phyloP scores from a whole-genome alignment of 2,329 filamentous ascomycete genomes.

The Plenodomus tracheiphilus region DNA sequence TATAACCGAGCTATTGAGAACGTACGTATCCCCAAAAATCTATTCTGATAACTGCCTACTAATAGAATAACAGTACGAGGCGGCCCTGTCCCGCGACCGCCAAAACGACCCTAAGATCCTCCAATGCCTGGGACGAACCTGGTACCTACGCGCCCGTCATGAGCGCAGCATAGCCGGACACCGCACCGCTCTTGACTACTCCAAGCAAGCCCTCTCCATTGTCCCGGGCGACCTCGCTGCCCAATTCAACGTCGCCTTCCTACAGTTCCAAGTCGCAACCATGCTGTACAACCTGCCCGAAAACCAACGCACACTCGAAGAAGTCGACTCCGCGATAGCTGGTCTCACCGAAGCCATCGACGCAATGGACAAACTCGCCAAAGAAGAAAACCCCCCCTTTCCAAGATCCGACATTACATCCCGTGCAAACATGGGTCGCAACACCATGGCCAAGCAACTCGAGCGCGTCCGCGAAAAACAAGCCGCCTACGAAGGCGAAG shows the following conservation, averaged over 20 bases:
- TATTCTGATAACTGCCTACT: background rate
- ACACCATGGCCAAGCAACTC: slow-evolving; percentile 91
- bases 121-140: slow-evolving; percentile 84
- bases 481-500: slow-evolving; percentile 89
- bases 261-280: slow-evolving; percentile 91
- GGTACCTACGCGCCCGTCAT: slow-evolving; percentile 77
- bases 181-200: slow-evolving; percentile 67
- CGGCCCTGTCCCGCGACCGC: slow-evolving; percentile 76
- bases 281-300: slow-evolving; percentile 76
- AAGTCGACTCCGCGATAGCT: slow-evolving; percentile 77
- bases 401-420: slow-evolving; percentile 89
- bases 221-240: slow-evolving; percentile 85
- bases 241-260: slow-evolving; percentile 97
- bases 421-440: slow-evolving; percentile 94
- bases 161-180: slow-evolving; percentile 65
- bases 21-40: slow-evolving; percentile 40
- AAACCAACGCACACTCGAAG: slow-evolving; percentile 73
- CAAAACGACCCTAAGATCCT: slow-evolving; percentile 79
- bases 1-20: slow-evolving; percentile 90
- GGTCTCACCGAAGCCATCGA: slow-evolving; percentile 88
- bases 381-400: slow-evolving; percentile 74
- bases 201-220: slow-evolving; percentile 71
- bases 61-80: slow-evolving; percentile 68
- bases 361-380: slow-evolving; percentile 62
- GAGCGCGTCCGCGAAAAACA: slow-evolving; percentile 83